phyloP scores from a whole-genome alignment of 768 basidiomycete species.

The Tylopilus vinaceipallidus region DNA sequence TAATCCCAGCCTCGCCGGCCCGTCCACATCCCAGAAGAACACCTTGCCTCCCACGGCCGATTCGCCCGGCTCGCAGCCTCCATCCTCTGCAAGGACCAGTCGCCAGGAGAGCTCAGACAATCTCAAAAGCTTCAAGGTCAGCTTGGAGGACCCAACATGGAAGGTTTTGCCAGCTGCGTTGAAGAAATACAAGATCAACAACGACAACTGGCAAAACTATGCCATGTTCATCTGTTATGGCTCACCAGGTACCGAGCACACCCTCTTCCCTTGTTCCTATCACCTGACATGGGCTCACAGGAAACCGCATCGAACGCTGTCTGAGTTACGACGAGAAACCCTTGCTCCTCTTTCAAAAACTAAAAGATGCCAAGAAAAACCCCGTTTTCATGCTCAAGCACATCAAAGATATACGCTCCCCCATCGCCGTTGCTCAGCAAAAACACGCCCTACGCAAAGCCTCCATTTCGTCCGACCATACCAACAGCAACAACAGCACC shows the following conservation, averaged over 20 bases:
- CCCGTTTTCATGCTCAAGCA: slow-evolving; percentile 99
- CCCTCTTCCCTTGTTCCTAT: neutral
- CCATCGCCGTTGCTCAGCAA: slow-evolving; percentile 94
- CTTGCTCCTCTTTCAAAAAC: slow-evolving; percentile 90
- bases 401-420: slow-evolving; percentile 91
- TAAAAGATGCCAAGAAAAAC: slow-evolving; percentile 96
- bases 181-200: slow-evolving; percentile 98
- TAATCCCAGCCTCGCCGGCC: slow-evolving; percentile 14
- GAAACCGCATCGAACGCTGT: slow-evolving; percentile 86
- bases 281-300: slow-evolving; percentile 34
- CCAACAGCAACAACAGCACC: slow-evolving; percentile 16
- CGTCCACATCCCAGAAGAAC: slow-evolving; percentile 33
- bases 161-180: slow-evolving; percentile 97
- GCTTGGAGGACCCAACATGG: slow-evolving; percentile 96
- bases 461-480: slow-evolving; percentile 37
- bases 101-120: slow-evolving; percentile 71
- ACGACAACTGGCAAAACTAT: slow-evolving; percentile 98
- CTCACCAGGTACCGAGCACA: slow-evolving; percentile 58
- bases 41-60: slow-evolving; percentile 29
- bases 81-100: slow-evolving; percentile 36
- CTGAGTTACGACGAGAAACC: slow-evolving; percentile 98
- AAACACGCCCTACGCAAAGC: slow-evolving; percentile 91
- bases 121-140: slow-evolving; percentile 95
- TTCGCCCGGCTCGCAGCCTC: slow-evolving; percentile 29
- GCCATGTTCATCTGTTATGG: slow-evolving; percentile 99